Base-by-base conservation (phyloP, 2,329 filamentous ascomycete genomes). In the Phyllachora maydis region DNA sequence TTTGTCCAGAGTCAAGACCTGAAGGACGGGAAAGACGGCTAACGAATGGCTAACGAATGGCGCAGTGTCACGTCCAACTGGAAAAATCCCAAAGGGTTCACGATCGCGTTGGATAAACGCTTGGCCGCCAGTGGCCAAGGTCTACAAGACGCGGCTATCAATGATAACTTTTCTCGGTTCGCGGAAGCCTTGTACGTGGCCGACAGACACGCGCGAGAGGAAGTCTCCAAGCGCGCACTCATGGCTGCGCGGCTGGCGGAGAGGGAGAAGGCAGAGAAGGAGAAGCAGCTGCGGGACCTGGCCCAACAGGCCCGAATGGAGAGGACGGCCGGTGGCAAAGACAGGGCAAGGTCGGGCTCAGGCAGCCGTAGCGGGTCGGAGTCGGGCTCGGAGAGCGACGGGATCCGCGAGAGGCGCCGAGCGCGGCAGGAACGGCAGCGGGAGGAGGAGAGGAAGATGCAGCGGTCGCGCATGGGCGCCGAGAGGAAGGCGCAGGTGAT, bases 71-170 rank as follows among this genome's bases (percentile, higher is more conserved):
- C n/a, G 2, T 91, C 79, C 11, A 95, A 95, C 47, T 98, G 88
- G 88, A 98, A 98, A 64, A 98, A 98, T 46, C 79, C 85, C 1
- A 95, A 95, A 54, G 88, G 88, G 38, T 98, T 92, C 42, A 98
- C 88, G 0, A 79, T 98, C 1, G 81, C 88, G 0, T 49, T 98
- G 24, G 88, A 98, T 46, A 98, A 98, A 56, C 73, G 88, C 42
- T 53, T 98, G 35, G 88, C 88, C 11, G 85, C 88, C 6, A 85
- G 95, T 45, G 88, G 88, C 8, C 65, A 88, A 38, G 81, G 81
- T 1, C 45, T 98, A 31, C 82, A 93, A 46, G 88, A 98, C 43
- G 70, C 92, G 19, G 75, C 81, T 5, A 95, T 98, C 51, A 95
- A 92, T 50, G 88, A 98, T 56, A 95, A 93, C 44, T 95, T 98